Evolutionary conservation across 495 filamentous ascomycete genomes (phyloP).

Genomic region (Talaromyces proteolyticus): DNA sequence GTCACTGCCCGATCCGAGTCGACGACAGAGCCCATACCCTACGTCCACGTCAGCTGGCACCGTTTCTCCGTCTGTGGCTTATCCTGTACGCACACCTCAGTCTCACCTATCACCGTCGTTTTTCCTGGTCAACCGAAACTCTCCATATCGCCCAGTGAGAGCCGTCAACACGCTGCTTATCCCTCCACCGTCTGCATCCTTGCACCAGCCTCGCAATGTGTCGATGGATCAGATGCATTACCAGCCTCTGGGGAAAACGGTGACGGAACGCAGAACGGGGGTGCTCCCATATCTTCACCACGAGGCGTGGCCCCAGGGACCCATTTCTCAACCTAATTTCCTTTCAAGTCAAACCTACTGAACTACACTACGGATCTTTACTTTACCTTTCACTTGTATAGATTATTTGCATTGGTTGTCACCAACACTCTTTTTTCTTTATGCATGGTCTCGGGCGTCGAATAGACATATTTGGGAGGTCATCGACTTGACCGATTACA

Average conservation of each 20-base stretch:
- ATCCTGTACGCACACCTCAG: conserved; percentile 40
- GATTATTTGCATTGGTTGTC: too few relatives aligned
- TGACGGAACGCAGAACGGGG: conserved; percentile 71
- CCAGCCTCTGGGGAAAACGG: conserved; percentile 73
- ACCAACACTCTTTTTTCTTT: neutral
- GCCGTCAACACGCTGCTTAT: conserved; percentile 84
- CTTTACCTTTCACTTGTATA: neutral
- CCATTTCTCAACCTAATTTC: conserved; percentile 6
- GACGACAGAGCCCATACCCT: conserved; percentile 30
- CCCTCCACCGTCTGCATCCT: conserved; percentile 74
- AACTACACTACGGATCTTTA: too few relatives aligned
- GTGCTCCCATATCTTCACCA: conserved; percentile 68
- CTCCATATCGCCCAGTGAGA: conserved; percentile 88
- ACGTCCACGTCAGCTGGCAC: conserved; percentile 27
- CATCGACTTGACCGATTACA: neutral
- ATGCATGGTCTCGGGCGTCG: neutral
- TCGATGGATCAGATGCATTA: conserved; percentile 89
- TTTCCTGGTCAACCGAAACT: conserved; percentile 60
- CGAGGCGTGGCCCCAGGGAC: conserved; percentile 37
- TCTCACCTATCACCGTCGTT: conserved; percentile 56
- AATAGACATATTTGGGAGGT: neutral
- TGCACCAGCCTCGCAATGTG: conserved; percentile 62
- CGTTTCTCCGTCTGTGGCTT: conserved; percentile 37
- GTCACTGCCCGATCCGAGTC: conserved; percentile 40
- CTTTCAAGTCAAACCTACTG: conserved; percentile 1